These are phyloP conservation scores for Phytophthora sp. DNA, from an alignment of 352 stramenopile species.

Conservation along the genomic window DNA sequence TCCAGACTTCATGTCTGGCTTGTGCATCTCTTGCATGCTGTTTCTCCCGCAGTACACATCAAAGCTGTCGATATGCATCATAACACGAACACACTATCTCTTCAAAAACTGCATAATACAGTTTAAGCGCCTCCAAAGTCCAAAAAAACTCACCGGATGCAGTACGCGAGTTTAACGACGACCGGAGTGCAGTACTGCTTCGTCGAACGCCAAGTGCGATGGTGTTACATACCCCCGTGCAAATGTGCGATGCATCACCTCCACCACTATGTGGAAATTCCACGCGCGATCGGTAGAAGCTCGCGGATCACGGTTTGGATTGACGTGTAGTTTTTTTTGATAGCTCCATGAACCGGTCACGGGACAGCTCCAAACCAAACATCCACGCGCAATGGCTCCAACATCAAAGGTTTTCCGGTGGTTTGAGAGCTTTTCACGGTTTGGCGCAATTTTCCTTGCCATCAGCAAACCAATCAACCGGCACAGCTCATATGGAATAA, in stretches of 20 bases:
- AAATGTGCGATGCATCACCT: no score
- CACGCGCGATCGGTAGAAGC: no score
- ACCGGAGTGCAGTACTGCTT: conserved; percentile 10
- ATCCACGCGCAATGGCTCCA: conserved; percentile 11
- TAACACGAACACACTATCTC: neutral
- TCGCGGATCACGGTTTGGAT: no score
- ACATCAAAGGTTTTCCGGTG: conserved; percentile 16
- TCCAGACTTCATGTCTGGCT: conserved; percentile 7
- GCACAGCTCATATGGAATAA: no score
- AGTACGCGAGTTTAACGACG: neutral
- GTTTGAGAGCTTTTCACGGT: conserved; percentile 18
- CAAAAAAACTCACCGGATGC: conserved; percentile 18
- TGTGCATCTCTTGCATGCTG: conserved; percentile 3
- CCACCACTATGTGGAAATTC: no score
- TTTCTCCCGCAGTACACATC: conserved; percentile 12
- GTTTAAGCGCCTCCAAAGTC: conserved; percentile 2
- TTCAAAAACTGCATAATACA: conserved; percentile 15
- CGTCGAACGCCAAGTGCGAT: conserved; percentile 24
- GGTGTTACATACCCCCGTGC: conserved; percentile 18
- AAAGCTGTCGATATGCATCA: conserved; percentile 1
- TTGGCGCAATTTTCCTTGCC: conserved; percentile 10
- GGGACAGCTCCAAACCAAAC: conserved; percentile 13
- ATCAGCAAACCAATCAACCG: conserved; percentile 10
- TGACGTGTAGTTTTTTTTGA: no score
- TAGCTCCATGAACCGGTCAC: conserved; percentile 23